phyloP scores from a whole-genome alignment of 441 rosid genomes.

The Syzygium malaccense region DNA sequence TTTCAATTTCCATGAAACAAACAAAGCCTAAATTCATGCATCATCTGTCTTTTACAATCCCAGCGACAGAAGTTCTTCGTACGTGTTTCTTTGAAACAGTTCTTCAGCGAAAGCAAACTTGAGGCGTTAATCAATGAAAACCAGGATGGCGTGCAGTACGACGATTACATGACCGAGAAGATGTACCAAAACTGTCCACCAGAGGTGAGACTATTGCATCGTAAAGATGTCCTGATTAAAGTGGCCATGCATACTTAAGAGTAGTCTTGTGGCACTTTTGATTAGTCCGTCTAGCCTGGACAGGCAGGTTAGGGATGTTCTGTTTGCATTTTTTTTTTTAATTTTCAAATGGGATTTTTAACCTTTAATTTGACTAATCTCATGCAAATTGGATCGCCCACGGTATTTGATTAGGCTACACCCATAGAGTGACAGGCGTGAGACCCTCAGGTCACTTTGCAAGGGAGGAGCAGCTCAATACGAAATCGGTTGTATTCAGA shows the following conservation, averaged over 20 bases:
- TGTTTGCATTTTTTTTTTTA: neutral
- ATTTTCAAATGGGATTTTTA: neutral
- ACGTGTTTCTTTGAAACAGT: neutral
- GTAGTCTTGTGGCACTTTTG: neutral
- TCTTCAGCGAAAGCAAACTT: neutral
- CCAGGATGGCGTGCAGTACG: conserved; percentile 4
- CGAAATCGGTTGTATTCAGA: neutral
- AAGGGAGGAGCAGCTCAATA: no score
- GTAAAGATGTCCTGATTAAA: neutral
- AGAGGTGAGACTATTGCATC: conserved; percentile 6
- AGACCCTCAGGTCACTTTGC: no score
- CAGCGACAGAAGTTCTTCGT: neutral
- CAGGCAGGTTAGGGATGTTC: neutral
- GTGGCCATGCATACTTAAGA: neutral
- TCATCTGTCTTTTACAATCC: neutral
- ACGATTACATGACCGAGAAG: conserved; percentile 5
- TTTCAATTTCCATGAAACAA: neutral
- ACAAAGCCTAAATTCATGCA: no score
- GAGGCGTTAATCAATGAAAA: neutral
- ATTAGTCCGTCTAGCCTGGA: neutral
- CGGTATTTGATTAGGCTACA: neutral
- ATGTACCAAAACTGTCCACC: conserved; percentile 4
- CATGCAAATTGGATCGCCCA: no score
- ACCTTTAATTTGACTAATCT: neutral
- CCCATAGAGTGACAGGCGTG: no score